phyloP scores from a whole-genome alignment of 2,329 filamentous ascomycete genomes.

The Nannizziopsis arthrosporioides region DNA sequence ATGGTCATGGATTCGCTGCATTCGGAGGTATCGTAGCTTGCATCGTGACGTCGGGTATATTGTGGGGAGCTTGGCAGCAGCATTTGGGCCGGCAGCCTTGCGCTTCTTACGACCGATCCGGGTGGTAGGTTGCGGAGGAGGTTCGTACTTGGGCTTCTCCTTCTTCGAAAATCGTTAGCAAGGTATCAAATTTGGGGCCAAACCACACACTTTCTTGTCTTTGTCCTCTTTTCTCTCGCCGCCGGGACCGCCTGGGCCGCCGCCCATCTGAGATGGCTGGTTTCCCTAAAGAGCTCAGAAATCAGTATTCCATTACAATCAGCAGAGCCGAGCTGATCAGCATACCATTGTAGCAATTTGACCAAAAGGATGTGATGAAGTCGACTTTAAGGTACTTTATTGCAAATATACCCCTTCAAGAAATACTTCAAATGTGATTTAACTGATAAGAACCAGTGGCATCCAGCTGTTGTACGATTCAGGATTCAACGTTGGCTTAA shows the following conservation, averaged over 20 bases:
- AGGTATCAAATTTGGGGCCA: conserved; percentile 6
- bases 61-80: conserved; percentile 85
- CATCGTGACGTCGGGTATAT: conserved; percentile 93
- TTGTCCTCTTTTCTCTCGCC: conserved; percentile 72
- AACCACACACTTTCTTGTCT: conserved; percentile 72
- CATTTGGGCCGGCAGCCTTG: conserved; percentile 84
- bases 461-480: no score
- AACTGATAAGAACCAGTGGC: no score
- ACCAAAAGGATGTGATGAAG: no score
- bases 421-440: background rate
- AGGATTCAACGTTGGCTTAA: no score
- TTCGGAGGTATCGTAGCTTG: conserved; percentile 90
- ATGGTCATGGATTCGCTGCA: conserved; percentile 98
- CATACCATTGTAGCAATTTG: conserved; percentile 3
- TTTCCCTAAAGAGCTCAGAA: conserved; percentile 31
- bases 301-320: background rate
- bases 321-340: background rate
- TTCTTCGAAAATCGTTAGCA: conserved; percentile 49
- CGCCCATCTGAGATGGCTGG: conserved; percentile 68
- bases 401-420: no score
- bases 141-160: conserved; percentile 99
- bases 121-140: conserved; percentile 89
- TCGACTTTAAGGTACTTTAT: no score
- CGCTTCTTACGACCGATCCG: conserved; percentile 98
- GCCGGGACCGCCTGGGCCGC: conserved; percentile 51